Conservation (phyloP, 140 eudicot species). For the Oenanthe javanica region DNA sequence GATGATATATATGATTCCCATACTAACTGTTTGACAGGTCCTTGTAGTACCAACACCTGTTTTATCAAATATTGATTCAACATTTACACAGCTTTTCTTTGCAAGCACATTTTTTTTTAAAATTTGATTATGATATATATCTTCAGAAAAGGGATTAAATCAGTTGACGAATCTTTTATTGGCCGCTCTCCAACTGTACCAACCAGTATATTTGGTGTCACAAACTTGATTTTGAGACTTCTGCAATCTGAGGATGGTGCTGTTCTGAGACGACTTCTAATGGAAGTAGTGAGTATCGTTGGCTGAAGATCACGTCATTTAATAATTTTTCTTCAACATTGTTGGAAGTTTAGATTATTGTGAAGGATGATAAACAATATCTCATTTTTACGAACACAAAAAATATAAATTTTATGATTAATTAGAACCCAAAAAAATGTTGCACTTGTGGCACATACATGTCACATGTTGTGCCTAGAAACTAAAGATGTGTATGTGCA, state of each 20-base stretch:
- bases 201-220: constrained; percentile 34
- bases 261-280: constrained; percentile 77
- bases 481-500: neutral
- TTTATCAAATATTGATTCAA: neutral
- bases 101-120: neutral
- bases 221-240: constrained; percentile 61
- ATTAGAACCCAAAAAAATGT: neutral
- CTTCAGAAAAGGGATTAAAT: constrained; percentile 57
- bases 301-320: neutral
- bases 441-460: neutral
- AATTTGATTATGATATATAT: constrained; percentile 17
- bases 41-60: neutral
- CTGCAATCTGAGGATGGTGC: constrained; percentile 75
- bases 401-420: neutral
- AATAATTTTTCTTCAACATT: neutral
- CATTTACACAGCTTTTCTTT: neutral
- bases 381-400: neutral
- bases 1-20: neutral
- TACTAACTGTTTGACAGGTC: neutral
- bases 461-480: neutral
- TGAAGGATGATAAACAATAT: neutral
- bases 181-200: constrained; percentile 30
- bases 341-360: neutral
- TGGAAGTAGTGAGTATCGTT: constrained; percentile 75
- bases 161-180: constrained; percentile 25